Evolutionary conservation across 2,329 filamentous ascomycete species (phyloP).

Genomic region (Paradendryphiella salina): DNA sequence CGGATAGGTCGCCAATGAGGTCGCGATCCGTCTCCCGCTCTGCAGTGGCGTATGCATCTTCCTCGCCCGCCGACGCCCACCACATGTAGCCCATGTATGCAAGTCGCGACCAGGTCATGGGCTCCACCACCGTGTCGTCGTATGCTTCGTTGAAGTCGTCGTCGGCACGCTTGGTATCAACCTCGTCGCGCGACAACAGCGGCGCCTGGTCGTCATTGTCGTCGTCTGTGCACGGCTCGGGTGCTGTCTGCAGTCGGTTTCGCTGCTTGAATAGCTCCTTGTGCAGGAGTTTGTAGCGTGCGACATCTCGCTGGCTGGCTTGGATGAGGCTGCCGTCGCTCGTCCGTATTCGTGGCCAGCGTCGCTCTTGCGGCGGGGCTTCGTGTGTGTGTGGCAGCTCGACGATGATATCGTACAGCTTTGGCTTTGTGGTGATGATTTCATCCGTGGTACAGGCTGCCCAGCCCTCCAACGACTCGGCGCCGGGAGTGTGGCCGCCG

Average conservation of each 20-base stretch:
- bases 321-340: constrained; percentile 67
- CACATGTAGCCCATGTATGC: constrained; percentile 85
- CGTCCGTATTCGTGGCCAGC: constrained; percentile 76
- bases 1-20: constrained; percentile 50
- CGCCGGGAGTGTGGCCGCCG: constrained; percentile 48
- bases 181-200: constrained; percentile 29
- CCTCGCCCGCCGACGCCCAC: constrained; percentile 84
- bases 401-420: constrained; percentile 87
- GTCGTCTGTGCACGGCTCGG: constrained; percentile 24
- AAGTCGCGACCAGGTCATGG: constrained; percentile 67
- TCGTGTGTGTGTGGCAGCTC: constrained; percentile 71
- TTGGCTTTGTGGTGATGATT: constrained; percentile 82
- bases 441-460: constrained; percentile 95
- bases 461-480: constrained; percentile 66
- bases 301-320: constrained; percentile 87
- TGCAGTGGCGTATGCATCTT: constrained; percentile 58
- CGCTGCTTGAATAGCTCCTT: constrained; percentile 43
- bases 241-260: constrained; percentile 27
- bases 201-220: constrained; percentile 31
- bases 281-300: constrained; percentile 61
- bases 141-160: constrained; percentile 44
- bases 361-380: constrained; percentile 56
- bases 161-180: constrained; percentile 34
- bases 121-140: constrained; percentile 55
- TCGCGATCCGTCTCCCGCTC: constrained; percentile 57